Percentiles rank a stretch among this genome's conserved stretches.
Conservation (phyloP, 495 filamentous ascomycete species). For the Daldinia bambusicola region DNA sequence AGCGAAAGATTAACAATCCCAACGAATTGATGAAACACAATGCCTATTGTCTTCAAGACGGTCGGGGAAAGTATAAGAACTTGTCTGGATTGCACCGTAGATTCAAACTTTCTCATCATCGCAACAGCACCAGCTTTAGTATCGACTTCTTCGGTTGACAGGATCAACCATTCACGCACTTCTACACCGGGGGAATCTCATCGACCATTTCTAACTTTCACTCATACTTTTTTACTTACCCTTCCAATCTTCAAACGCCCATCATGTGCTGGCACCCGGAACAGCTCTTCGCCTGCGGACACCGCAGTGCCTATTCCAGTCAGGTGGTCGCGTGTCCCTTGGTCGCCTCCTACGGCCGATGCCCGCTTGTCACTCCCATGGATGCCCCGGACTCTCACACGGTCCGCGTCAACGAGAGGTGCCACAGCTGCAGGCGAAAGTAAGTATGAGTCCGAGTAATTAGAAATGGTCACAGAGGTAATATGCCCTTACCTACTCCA, state of each 20-base stretch:
- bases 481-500: slow-evolving; percentile 8
- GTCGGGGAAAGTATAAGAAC: slow-evolving; percentile 4
- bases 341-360: slow-evolving; percentile 28
- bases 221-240: slow-evolving; percentile 1
- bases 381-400: slow-evolving; percentile 29
- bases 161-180: slow-evolving; percentile 8
- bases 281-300: slow-evolving; percentile 19
- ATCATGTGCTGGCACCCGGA: slow-evolving; percentile 38
- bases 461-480: slow-evolving; percentile 12
- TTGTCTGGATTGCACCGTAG: neutral
- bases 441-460: neutral
- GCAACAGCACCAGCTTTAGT: neutral
- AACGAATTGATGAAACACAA: neutral
- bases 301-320: slow-evolving; percentile 26
- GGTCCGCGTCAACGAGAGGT: slow-evolving; percentile 1
- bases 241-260: neutral
- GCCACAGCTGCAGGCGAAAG: slow-evolving; percentile 9
- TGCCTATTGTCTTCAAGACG: neutral
- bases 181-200: slow-evolving; percentile 6
- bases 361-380: slow-evolving; percentile 17
- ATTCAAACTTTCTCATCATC: neutral
- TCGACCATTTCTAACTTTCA: neutral
- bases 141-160: slow-evolving; percentile 2
- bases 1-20: neutral
- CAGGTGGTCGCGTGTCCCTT: slow-evolving; percentile 27